phyloP scores from a whole-genome alignment of 2,329 filamentous ascomycete genomes.

The Pseudogymnoascus sp. region DNA sequence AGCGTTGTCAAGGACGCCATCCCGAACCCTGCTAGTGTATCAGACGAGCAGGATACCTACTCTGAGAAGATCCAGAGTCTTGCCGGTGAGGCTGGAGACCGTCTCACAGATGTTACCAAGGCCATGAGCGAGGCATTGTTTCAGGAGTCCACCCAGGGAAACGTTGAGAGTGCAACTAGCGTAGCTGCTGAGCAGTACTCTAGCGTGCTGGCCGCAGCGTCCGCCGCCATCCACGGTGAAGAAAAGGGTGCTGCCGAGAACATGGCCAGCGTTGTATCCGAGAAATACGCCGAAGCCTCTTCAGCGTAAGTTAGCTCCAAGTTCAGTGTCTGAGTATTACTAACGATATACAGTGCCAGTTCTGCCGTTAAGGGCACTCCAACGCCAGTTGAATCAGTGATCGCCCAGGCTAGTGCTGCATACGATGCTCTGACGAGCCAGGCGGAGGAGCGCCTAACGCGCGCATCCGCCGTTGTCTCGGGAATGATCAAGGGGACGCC shows the following conservation, averaged over 20 bases:
- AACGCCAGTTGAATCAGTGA: conserved; percentile 42
- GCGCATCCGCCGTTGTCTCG: conserved; percentile 59
- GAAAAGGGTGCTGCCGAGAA: conserved; percentile 34
- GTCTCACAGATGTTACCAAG: conserved; percentile 43
- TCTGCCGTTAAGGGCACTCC: conserved; percentile 57
- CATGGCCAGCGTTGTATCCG: conserved; percentile 41
- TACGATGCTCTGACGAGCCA: conserved; percentile 57
- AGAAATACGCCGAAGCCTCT: conserved; percentile 48
- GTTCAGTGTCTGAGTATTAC: conserved; percentile 9
- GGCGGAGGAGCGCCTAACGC: conserved; percentile 60
- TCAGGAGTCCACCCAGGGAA: conserved; percentile 29
- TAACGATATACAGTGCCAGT: conserved; percentile 36
- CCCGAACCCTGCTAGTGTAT: conserved; percentile 9
- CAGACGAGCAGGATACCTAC: conserved; percentile 33
- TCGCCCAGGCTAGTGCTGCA: conserved; percentile 39
- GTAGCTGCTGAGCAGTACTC: conserved; percentile 48
- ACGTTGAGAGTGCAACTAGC: conserved; percentile 41
- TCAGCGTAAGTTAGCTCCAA: conserved; percentile 37
- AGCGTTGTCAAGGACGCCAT: neutral
- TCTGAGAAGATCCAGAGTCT: conserved; percentile 43
- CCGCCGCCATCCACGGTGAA: conserved; percentile 43
- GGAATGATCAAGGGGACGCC: conserved; percentile 59
- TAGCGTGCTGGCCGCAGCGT: conserved; percentile 47
- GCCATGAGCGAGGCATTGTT: conserved; percentile 48
- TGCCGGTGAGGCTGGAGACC: conserved; percentile 42